Evolutionary conservation across 768 basidiomycete species (phyloP).

Genomic region (Daedaleopsis sinensis): DNA sequence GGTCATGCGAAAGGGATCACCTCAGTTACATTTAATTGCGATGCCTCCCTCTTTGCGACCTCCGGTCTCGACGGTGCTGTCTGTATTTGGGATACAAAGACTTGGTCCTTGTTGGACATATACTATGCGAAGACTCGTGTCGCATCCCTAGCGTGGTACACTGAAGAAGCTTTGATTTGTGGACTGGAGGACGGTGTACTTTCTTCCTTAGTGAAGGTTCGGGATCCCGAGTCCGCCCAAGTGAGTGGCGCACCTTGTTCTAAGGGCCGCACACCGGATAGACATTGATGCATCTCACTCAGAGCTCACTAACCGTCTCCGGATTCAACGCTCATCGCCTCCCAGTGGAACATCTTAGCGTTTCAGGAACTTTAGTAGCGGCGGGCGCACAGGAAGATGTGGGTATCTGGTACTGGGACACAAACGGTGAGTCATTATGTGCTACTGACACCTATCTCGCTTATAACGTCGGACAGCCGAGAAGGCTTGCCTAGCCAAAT

Average conservation of each 20-base stretch:
- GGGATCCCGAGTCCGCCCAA: background rate
- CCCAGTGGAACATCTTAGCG: background rate
- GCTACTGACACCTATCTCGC: no score
- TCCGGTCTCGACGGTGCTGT: background rate
- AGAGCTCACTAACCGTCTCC: no score
- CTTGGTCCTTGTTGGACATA: background rate
- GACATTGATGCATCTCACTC: background rate
- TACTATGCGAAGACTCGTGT: background rate
- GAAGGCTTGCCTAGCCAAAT: no score
- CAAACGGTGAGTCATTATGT: background rate
- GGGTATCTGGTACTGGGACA: background rate
- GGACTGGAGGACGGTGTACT: background rate
- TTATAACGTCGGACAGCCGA: no score
- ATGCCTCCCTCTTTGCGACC: background rate
- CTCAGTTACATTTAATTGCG: background rate
- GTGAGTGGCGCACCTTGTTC: background rate
- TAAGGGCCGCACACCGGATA: no score
- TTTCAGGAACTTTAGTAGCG: background rate
- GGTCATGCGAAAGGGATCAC: background rate
- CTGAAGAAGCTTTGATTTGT: background rate
- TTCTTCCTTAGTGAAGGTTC: background rate
- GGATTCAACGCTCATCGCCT: background rate
- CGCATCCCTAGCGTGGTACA: background rate
- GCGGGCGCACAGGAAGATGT: background rate
- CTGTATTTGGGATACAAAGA: background rate